phyloP scores from a whole-genome alignment of 176 grass and related monocot genomes.

The Aegilops speltoides region DNA sequence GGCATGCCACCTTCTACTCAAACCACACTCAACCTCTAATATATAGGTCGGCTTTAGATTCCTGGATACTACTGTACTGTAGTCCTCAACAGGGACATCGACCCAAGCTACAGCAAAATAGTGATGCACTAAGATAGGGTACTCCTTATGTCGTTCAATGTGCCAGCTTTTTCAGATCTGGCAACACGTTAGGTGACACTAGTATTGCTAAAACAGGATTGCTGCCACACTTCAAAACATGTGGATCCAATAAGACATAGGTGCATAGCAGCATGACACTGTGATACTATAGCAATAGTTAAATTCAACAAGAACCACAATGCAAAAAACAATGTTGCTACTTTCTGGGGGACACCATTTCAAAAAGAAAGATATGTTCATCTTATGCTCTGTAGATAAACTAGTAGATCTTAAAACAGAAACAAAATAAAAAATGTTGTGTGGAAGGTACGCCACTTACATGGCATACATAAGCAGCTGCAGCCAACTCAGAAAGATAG shows the following conservation, averaged over 20 bases:
- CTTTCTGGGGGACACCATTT: not conserved
- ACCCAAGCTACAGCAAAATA: not conserved
- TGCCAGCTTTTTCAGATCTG: not conserved
- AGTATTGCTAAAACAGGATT: not conserved
- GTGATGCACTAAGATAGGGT: not conserved
- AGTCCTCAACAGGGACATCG: conserved; percentile 6
- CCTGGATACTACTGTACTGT: not conserved
- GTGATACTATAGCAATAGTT: not conserved
- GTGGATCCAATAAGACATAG: not conserved
- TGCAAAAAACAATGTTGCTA: not conserved
- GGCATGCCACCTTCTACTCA: conserved; percentile 7
- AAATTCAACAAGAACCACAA: not conserved
- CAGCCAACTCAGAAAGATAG: conserved; percentile 87
- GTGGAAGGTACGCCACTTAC: conserved; percentile 52
- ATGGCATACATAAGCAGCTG: conserved; percentile 88
- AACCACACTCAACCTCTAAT: conserved; percentile 9
- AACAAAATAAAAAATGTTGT: not conserved
- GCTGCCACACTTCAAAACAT: not conserved
- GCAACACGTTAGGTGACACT: not conserved
- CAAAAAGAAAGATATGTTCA: not conserved
- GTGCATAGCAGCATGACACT: not conserved
- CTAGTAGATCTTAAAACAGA: conserved; percentile 3
- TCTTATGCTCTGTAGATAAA: not conserved
- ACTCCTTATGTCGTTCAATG: not conserved
- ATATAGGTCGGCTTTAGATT: conserved; percentile 5